Conservation (phyloP, 306 rosid species). For the Abrus precatorius region DNA sequence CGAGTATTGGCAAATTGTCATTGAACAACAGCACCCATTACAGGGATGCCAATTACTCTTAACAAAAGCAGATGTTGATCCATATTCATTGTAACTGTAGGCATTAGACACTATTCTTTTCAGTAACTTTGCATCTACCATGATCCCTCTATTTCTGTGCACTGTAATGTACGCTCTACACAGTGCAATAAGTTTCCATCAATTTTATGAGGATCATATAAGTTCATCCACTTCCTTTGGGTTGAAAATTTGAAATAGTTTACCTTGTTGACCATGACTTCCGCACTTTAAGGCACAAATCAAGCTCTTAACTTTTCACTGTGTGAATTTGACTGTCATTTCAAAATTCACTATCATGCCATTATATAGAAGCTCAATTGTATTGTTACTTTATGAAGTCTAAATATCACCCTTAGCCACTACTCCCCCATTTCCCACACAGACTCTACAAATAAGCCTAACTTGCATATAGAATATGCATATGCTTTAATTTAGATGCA, state of each 20-base stretch:
- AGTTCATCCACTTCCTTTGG: background rate
- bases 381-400: too few relatives aligned
- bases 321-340: too few relatives aligned
- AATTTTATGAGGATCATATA: background rate
- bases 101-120: background rate
- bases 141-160: background rate
- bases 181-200: constrained; percentile 9
- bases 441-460: background rate
- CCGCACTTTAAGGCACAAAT: too few relatives aligned
- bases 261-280: too few relatives aligned
- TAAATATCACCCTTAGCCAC: background rate
- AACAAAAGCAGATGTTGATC: background rate
- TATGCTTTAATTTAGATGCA: background rate
- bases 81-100: constrained; percentile 1
- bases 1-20: background rate
- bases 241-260: background rate
- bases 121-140: constrained; percentile 12
- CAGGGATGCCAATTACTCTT: background rate
- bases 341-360: too few relatives aligned
- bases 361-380: too few relatives aligned
- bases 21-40: background rate
- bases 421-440: background rate
- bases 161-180: background rate
- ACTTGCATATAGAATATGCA: background rate
- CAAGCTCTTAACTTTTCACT: too few relatives aligned